Conservation (phyloP, 2,329 filamentous ascomycete genomes). For the Aspergillus sp. region DNA sequence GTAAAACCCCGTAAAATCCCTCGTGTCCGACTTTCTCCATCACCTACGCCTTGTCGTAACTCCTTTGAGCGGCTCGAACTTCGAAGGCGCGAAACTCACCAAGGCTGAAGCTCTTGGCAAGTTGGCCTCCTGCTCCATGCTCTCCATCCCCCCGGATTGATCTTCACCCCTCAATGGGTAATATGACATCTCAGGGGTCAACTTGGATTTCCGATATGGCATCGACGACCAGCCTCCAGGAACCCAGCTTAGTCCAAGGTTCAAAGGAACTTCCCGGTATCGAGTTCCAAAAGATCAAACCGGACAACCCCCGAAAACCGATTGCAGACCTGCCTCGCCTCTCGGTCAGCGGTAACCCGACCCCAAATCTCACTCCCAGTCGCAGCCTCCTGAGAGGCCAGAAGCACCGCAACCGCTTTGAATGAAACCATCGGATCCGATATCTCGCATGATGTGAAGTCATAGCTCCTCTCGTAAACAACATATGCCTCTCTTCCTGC, state of each 20-base stretch:
- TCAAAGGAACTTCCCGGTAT: neutral
- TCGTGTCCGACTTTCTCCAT: slow-evolving; percentile 9
- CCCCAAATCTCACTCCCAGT: neutral
- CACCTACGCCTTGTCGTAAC: neutral
- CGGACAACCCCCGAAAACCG: slow-evolving; percentile 1
- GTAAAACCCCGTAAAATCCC: slow-evolving; percentile 11
- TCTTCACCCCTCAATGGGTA: slow-evolving; percentile 2
- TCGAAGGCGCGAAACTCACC: no score
- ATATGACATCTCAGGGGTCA: neutral
- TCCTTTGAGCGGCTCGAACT: no score
- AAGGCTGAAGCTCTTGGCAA: neutral
- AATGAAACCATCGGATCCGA: neutral
- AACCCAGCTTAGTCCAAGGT: neutral
- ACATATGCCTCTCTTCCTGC: no score
- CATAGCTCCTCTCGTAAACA: neutral
- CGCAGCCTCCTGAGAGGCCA: neutral
- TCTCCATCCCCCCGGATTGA: slow-evolving; percentile 2
- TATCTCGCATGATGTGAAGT: neutral
- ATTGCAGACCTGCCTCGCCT: neutral
- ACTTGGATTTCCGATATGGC: neutral
- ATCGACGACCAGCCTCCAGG: neutral
- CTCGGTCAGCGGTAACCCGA: slow-evolving; percentile 2
- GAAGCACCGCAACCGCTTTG: neutral
- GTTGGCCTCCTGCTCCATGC: neutral
- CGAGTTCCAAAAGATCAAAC: neutral